phyloP scores from a whole-genome alignment of 148 eudicot genomes.

The Silene latifolia region DNA sequence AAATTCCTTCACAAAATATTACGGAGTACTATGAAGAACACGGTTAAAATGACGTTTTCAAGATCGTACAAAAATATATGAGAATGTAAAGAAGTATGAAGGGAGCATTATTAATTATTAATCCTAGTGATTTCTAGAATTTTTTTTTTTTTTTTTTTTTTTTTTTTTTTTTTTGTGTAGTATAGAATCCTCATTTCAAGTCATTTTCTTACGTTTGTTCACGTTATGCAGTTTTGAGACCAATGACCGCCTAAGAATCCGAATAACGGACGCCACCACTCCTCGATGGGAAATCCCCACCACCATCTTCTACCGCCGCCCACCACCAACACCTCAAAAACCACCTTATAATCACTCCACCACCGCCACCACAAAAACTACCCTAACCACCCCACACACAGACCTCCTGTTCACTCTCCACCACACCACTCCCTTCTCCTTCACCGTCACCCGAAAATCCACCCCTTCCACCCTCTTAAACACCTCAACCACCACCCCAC shows the following conservation, averaged over 20 bases:
- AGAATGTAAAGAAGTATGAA: no score
- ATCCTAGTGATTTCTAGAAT: no score
- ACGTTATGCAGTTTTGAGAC: constrained; percentile 47
- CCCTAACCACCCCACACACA: constrained; percentile 41
- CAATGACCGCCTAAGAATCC: constrained; percentile 43
- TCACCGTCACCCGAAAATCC: constrained; percentile 62
- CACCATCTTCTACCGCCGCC: constrained; percentile 33
- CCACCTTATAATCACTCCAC: constrained; percentile 33
- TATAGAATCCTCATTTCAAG: no score
- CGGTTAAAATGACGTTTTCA: no score
- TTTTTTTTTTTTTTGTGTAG: no score
- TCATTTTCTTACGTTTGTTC: neutral
- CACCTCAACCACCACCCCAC: constrained; percentile 40
- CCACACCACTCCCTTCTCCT: constrained; percentile 61
- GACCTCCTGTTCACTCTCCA: constrained; percentile 65
- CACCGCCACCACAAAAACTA: constrained; percentile 20
- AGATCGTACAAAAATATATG: no score
- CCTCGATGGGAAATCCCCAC: constrained; percentile 68
- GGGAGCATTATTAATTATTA: no score
- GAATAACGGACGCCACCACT: constrained; percentile 50
- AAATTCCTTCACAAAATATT: no score
- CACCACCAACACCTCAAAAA: constrained; percentile 7
- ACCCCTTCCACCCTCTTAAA: constrained; percentile 55
- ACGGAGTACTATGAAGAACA: no score
- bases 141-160: no score